Evolutionary conservation across 495 filamentous ascomycete species (phyloP), one percentile per base, ranked within the genome.

Genomic region (Xylaria scruposa): DNA sequence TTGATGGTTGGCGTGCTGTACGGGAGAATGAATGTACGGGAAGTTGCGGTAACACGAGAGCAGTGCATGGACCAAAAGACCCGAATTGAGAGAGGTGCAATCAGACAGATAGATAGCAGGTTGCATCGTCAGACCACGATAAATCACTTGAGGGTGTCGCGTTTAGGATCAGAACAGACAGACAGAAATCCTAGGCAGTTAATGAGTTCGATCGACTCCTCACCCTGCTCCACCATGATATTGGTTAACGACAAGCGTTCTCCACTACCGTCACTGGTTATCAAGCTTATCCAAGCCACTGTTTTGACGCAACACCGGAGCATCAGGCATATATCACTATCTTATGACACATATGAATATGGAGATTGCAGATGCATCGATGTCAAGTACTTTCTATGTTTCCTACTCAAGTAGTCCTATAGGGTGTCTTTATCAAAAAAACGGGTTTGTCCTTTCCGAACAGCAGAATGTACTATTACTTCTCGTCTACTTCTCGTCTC

Each of bases 351-450:
- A 49, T 15, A n/a, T 31, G 60, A 63, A 63, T n/a, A 63, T 29
- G 2, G 38, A 38, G 4, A 38, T 38, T 6, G 58, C 58, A 4
- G 38, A 46, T 65, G n/a, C 42, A 47, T 46, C 24, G 4, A 29
- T 17, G 9, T 49, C 60, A 62, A n/a, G 60, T 44, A 62, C 62
- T 19, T 33, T 33, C 42, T 24, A 46, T 46, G 17, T 33, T n/a
- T 26, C 21, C 24, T 9, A 47, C 21, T 13, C 21, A 24, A 47
- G 26, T 12, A 31, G 26, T 31, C 13, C 24, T 1, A n/a, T 26
- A 38, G 62, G 24, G 62, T 65, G 62, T 65, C 38, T 65, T 49
- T 65, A 65, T 65, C 62, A 65, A 65, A 31, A 31, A 49, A 24
- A 24, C 24, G n/a, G 38, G 2, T 33, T 47, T 31, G 15, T 62